These are phyloP conservation scores for Schizochytrium sp. DNA, from an alignment of 108 stramenopile species.

Conservation along the genomic window DNA sequence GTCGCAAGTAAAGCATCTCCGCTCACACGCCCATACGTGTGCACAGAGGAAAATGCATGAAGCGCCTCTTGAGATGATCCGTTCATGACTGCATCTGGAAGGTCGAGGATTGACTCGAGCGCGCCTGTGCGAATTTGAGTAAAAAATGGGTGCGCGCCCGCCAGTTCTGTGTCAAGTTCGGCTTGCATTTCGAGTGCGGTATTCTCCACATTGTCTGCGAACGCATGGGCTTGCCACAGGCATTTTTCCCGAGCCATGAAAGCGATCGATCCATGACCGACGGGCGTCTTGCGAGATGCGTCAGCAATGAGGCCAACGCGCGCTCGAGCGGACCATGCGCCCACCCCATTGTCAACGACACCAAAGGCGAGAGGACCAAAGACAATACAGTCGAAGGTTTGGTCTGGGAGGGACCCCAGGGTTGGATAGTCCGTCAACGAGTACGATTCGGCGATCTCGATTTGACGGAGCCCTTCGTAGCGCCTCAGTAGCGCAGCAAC, in stretches of 20 bases:
- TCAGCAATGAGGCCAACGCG: neutral
- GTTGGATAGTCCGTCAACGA: neutral
- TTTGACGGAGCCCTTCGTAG: neutral
- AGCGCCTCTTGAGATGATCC: neutral
- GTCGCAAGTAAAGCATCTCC: neutral
- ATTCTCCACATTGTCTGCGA: neutral
- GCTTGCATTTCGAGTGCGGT: neutral
- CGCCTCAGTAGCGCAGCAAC: neutral
- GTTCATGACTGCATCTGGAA: neutral
- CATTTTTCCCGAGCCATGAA: neutral
- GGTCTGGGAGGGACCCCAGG: neutral
- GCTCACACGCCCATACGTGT: neutral
- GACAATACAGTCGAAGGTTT: neutral
- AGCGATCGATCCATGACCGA: neutral
- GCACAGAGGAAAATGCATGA: neutral
- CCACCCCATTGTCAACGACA: neutral
- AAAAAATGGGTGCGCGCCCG: neutral
- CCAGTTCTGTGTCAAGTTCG: neutral
- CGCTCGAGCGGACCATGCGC: neutral
- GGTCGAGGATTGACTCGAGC: neutral
- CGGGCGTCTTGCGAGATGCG: neutral
- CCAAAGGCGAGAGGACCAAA: conserved; percentile 8
- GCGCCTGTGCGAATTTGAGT: neutral
- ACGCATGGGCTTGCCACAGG: neutral
- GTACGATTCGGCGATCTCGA: neutral